Base-by-base conservation (phyloP, 1,284 basidiomycete genomes). In the Malassezia equina region DNA sequence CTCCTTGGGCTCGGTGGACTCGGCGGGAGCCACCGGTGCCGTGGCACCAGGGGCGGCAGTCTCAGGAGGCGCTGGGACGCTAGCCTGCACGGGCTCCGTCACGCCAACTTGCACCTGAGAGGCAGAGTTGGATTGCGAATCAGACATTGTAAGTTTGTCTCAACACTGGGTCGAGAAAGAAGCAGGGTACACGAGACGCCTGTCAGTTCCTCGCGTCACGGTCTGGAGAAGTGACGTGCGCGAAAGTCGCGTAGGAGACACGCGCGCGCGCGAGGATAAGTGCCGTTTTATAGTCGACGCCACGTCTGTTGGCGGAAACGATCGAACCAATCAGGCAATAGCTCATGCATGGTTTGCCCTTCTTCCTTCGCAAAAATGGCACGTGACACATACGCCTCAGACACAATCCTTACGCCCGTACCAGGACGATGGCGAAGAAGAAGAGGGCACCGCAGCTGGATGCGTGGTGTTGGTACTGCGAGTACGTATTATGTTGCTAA, bases 401-500 rank as follows among this genome's bases (percentile, higher is more conserved):
- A 15, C 41, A n/a, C 41, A 24, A n/a, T 24, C 41, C 36, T 39
- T 19, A 12, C 36, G 36, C 19, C 36, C 36, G 19, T n/a, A 39
- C 36, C 36, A 19, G 28, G 24, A 34, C 43, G 41, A 76, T 76
- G 73, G 61, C 60, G 15, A 71, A 69, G 61, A 75, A 75, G 62
- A 76, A 75, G 61, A 61, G 65, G 51, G 61, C 65, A 21, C 62
- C 67, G 24, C 67, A 68, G 61, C 61, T 65, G n/a, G 71, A 66
- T 47, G 67, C 89, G 17, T 91, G 89, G 88, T 93, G 89, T 78
- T 95, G 90, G 93, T 95, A 95, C 77, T 95, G 91, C 80, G 93
- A 98, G 78, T 84, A 90, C 75, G 93, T 71, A 27, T n/a, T 19
- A 11, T 11, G 32, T 12, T 29, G 12, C 43, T 47, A 40, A 32